phyloP scores from a whole-genome alignment of 2,329 filamentous ascomycete species.

The Dryadomyces sulphureus region DNA sequence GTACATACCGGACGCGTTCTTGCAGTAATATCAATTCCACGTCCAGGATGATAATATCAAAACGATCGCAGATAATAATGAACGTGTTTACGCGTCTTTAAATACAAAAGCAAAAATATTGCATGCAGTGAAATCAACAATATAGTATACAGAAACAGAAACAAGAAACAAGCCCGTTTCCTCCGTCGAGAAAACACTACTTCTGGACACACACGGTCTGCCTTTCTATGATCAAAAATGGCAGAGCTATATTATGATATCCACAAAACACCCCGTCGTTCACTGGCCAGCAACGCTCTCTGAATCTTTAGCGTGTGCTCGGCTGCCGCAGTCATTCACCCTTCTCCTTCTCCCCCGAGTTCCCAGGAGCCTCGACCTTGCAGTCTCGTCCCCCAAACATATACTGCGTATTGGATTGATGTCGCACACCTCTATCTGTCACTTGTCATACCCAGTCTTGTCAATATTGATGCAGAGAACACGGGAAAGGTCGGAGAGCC shows the following conservation, averaged over 20 bases:
- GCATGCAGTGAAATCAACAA: too few species aligned
- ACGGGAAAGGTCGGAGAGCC: background rate
- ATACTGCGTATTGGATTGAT: too few species aligned
- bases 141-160: background rate
- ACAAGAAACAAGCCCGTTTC: slow-evolving; percentile 1
- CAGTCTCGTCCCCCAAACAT: too few species aligned
- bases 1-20: too few species aligned
- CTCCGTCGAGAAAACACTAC: background rate
- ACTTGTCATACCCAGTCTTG: background rate
- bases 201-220: background rate
- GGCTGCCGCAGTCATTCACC: too few species aligned
- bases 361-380: background rate
- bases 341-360: too few species aligned
- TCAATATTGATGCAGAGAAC: background rate
- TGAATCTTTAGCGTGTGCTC: too few species aligned
- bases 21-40: too few species aligned
- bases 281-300: background rate
- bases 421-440: background rate
- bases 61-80: too few species aligned
- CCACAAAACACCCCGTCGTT: background rate
- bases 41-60: too few species aligned
- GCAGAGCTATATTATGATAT: slow-evolving; percentile 4
- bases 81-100: too few species aligned
- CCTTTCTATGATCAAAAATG: slow-evolving; percentile 2
- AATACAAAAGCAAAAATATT: background rate